Percentiles rank a stretch among this genome's conserved stretches.
These are phyloP conservation scores for Pyronema domesticum DNA, from an alignment of 495 filamentous ascomycete species.

Conservation along the genomic window DNA sequence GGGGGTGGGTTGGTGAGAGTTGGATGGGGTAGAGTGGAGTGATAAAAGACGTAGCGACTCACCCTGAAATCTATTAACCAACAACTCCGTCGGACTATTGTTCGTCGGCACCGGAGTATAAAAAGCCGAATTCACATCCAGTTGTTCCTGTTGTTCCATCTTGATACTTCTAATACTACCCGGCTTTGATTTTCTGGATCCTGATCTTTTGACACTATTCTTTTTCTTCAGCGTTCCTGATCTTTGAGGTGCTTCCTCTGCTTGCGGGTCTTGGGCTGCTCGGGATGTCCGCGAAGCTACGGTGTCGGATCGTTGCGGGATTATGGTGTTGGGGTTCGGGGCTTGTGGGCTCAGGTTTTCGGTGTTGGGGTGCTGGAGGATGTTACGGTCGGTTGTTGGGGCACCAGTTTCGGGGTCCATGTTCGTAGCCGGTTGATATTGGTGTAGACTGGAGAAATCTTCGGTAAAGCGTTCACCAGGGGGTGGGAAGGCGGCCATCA, in stretches of 20 bases:
- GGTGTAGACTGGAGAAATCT: slow-evolving; percentile 5
- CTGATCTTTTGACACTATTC: slow-evolving; percentile 50
- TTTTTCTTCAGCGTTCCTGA: slow-evolving; percentile 63
- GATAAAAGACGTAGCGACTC: slow-evolving; percentile 17
- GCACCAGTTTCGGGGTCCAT: slow-evolving; percentile 5
- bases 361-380: no score
- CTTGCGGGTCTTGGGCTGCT: not conserved
- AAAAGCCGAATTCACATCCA: slow-evolving; percentile 68
- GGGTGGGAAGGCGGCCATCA: not conserved
- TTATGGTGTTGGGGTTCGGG: no score
- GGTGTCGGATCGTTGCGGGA: no score
- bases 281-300: not conserved
- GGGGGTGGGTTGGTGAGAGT: slow-evolving; percentile 1
- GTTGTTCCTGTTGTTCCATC: slow-evolving; percentile 35
- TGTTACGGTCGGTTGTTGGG: not conserved
- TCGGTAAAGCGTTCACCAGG: slow-evolving; percentile 11
- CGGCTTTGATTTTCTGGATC: slow-evolving; percentile 54
- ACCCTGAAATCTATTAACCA: slow-evolving; percentile 85
- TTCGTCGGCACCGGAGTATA: slow-evolving; percentile 73
- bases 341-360: no score
- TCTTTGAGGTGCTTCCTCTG: not conserved
- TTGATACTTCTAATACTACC: slow-evolving; percentile 37
- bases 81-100: slow-evolving; percentile 72
- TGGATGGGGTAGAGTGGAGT: not conserved
- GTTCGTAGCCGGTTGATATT: not conserved